Evolutionary conservation across 345 rosid species (phyloP).

Genomic region (Syzygium oleosum): DNA sequence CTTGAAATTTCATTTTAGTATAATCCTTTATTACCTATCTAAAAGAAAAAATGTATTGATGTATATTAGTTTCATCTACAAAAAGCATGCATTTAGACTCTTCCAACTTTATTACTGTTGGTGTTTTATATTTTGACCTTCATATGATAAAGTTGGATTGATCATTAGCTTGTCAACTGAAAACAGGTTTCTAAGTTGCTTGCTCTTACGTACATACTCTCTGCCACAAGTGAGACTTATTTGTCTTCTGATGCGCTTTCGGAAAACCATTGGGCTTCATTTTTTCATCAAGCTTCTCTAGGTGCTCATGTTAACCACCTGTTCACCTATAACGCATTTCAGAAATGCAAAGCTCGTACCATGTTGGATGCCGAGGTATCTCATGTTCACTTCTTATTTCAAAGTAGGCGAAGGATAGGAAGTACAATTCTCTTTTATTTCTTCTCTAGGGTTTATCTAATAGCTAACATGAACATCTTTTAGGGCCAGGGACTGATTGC

Average conservation of each 20-base stretch:
- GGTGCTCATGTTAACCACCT: constrained; percentile 62
- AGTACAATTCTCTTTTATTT: not conserved
- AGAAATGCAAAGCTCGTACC: constrained; percentile 3
- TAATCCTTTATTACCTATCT: not conserved
- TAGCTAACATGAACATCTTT: not conserved
- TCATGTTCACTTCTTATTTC: not conserved
- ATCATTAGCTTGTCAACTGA: not conserved
- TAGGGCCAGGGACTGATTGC: not conserved
- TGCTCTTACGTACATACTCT: constrained; percentile 45
- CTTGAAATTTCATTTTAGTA: not conserved
- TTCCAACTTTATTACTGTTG: not conserved
- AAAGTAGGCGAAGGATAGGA: not conserved
- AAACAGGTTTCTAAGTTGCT: constrained; percentile 78
- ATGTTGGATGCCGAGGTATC: not conserved
- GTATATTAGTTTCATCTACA: not conserved
- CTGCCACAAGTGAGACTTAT: constrained; percentile 39
- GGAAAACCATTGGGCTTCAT: constrained; percentile 86
- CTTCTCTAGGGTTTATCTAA: not conserved
- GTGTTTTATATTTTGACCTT: not conserved
- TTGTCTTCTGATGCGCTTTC: constrained; percentile 42
- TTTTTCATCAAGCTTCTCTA: constrained; percentile 93
- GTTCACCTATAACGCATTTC: constrained; percentile 38
- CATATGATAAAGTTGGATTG: not conserved
- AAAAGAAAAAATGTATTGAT: not conserved
- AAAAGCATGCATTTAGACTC: not conserved